phyloP scores from a whole-genome alignment of 148 eudicot species.

The Cornus kousa region DNA sequence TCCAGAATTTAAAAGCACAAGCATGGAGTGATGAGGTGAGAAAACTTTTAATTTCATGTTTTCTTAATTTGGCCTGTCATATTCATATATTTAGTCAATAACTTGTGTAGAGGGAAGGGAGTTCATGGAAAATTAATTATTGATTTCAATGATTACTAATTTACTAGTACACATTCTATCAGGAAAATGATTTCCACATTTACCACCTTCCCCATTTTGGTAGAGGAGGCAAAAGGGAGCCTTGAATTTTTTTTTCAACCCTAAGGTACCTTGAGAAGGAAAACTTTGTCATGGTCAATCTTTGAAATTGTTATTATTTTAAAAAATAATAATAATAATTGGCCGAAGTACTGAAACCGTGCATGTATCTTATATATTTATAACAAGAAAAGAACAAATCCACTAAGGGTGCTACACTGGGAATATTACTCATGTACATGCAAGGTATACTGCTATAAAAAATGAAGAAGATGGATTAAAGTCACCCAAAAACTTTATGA shows the following conservation, averaged over 20 bases:
- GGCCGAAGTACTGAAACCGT: constrained; percentile 1
- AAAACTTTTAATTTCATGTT: background rate
- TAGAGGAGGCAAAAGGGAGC: background rate
- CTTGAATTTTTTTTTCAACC: background rate
- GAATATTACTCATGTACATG: no score
- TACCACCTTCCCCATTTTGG: background rate
- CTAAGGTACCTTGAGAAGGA: background rate
- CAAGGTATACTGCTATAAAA: no score
- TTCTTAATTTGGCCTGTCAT: background rate
- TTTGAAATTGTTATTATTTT: background rate
- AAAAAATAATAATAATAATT: background rate
- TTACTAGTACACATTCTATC: background rate
- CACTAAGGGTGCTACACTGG: no score
- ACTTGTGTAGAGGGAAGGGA: background rate
- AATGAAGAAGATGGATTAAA: no score
- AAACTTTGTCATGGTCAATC: background rate
- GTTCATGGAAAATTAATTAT: background rate
- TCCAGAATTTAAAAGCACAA: constrained; percentile 88
- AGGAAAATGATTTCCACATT: background rate
- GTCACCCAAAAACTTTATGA: no score
- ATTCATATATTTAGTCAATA: background rate
- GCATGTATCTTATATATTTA: background rate
- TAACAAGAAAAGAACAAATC: no score
- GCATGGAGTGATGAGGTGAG: constrained; percentile 99
- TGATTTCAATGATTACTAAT: background rate